These are phyloP conservation scores for Pelargonium australe DNA, from an alignment of 441 rosid genomes.

Conservation along the genomic window DNA sequence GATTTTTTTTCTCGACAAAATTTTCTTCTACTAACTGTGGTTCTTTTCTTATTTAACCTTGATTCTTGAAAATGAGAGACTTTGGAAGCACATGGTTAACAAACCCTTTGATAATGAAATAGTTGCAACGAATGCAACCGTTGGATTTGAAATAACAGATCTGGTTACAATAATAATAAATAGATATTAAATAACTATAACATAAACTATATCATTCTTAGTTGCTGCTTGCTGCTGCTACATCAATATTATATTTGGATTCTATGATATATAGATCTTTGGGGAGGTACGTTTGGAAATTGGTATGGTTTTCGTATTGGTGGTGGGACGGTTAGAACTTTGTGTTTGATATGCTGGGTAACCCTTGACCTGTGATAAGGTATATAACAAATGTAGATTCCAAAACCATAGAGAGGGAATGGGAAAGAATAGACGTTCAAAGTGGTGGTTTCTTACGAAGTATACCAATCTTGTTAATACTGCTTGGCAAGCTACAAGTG, in stretches of 20 bases:
- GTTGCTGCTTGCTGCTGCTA: neutral
- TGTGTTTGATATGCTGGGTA: neutral
- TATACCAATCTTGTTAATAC: neutral
- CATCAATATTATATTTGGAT: neutral
- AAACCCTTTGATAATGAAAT: neutral
- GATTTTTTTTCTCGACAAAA: neutral
- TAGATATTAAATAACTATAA: too few relatives aligned
- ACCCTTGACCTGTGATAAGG: neutral
- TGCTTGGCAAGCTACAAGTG: neutral
- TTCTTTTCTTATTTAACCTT: neutral
- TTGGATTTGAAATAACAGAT: neutral
- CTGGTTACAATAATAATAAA: too few relatives aligned
- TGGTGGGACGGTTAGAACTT: neutral
- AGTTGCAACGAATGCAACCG: neutral
- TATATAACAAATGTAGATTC: neutral
- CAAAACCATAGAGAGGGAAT: neutral
- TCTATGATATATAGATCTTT: neutral
- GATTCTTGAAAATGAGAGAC: neutral
- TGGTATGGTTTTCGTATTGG: neutral
- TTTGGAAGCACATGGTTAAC: neutral
- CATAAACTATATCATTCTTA: too few relatives aligned
- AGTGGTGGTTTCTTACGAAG: neutral
- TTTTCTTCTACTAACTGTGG: neutral
- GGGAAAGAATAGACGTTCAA: neutral
- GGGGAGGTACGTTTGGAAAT: neutral